A percentile compares a stretch with the other conserved stretches of the same genome.
These are phyloP conservation scores for Lasiosphaeria ovina DNA, from an alignment of 495 filamentous ascomycete species.

Conservation along the genomic window DNA sequence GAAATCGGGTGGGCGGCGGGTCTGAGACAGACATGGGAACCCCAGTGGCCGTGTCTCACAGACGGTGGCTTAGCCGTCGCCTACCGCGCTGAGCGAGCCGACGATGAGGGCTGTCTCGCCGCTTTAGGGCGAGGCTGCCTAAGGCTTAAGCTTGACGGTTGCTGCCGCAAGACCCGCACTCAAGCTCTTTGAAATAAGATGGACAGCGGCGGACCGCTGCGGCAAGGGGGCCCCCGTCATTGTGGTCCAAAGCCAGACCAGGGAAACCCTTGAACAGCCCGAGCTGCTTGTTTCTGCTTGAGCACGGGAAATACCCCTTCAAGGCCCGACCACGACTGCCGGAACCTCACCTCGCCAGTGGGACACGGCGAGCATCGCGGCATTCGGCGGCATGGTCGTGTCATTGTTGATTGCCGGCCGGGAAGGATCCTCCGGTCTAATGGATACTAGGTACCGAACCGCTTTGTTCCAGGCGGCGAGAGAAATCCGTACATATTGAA, in stretches of 20 bases:
- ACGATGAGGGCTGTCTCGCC: background rate
- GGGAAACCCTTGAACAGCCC: conserved; percentile 1
- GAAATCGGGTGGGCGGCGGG: background rate
- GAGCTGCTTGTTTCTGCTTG: conserved; percentile 11
- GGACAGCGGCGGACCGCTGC: conserved; percentile 5
- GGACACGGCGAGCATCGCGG: conserved; percentile 8
- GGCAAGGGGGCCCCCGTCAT: background rate
- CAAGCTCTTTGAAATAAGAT: conserved; percentile 13
- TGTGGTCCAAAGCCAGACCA: background rate
- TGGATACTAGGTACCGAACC: background rate
- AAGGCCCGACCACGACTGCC: conserved; percentile 5
- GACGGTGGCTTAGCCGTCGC: conserved; percentile 9
- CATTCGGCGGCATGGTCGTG: conserved; percentile 14
- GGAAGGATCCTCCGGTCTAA: conserved; percentile 16
- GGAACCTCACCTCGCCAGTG: conserved; percentile 13
- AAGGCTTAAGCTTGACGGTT: background rate
- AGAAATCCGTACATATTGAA: background rate
- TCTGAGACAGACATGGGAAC: background rate
- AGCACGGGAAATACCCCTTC: background rate
- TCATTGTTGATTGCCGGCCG: conserved; percentile 13
- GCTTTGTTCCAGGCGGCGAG: background rate
- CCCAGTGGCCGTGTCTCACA: background rate
- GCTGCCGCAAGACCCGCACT: conserved; percentile 18
- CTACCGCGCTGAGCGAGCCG: conserved; percentile 1
- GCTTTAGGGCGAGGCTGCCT: background rate